Percentiles rank a stretch among this genome's conserved stretches.
These are phyloP conservation scores for Fraxinus angustifolia DNA, from an alignment of 305 asterid species.

Conservation along the genomic window DNA sequence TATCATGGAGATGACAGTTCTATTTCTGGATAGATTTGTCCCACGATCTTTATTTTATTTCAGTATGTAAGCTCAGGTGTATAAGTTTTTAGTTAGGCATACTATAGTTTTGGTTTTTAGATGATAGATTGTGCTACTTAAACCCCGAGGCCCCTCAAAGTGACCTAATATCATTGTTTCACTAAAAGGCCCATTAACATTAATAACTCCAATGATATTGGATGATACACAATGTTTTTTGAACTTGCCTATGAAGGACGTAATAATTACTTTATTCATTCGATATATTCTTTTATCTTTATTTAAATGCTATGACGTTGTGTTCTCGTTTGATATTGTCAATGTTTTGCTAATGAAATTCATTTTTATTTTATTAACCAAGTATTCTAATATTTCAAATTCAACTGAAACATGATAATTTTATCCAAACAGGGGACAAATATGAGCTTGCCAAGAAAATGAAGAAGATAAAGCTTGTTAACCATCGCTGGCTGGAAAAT, in stretches of 20 bases:
- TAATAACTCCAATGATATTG: not conserved
- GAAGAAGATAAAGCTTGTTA: constrained; percentile 65
- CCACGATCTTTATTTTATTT: not conserved
- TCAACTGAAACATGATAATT: constrained; percentile 7
- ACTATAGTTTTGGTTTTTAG: not conserved
- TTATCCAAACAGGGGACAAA: constrained; percentile 61
- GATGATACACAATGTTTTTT: not conserved
- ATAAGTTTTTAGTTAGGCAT: not conserved
- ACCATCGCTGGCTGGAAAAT: constrained; percentile 84
- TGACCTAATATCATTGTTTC: not conserved
- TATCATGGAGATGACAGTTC: not conserved
- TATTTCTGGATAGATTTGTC: not conserved
- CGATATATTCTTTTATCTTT: not conserved
- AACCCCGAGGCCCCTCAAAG: not conserved
- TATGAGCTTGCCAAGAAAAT: constrained; percentile 77
- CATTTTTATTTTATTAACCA: constrained; percentile 9
- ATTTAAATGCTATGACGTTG: not conserved
- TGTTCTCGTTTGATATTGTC: not conserved
- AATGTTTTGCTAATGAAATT: not conserved
- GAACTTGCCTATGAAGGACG: not conserved
- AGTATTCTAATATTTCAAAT: constrained; percentile 1
- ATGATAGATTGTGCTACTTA: not conserved
- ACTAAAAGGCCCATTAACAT: not conserved
- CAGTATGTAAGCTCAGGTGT: not conserved
- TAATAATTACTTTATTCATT: not conserved